These are phyloP conservation scores for Magnaporthiopsis incrustans DNA, from an alignment of 2,329 filamentous ascomycete genomes.

Conservation along the genomic window DNA sequence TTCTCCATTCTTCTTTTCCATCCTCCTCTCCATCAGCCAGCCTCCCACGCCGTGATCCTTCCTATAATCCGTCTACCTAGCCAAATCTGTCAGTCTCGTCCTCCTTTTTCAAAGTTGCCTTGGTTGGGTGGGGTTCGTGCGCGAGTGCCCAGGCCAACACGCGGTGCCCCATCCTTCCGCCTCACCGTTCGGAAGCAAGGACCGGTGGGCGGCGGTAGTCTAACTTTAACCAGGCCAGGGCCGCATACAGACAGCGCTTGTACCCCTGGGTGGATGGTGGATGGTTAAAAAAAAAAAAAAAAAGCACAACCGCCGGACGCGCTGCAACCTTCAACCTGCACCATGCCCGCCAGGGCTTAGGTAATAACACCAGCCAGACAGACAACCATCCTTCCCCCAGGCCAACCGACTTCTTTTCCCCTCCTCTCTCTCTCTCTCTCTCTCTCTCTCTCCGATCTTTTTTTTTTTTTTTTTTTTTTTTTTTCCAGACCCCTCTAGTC, in stretches of 20 bases:
- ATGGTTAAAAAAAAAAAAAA: no score
- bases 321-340: background rate
- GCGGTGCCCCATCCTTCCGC: no score
- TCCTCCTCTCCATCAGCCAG: background rate
- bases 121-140: background rate
- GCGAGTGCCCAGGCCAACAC: background rate
- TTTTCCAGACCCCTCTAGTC: background rate
- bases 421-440: no score
- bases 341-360: background rate
- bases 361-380: background rate
- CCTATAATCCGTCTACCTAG: no score
- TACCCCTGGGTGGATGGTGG: no score
- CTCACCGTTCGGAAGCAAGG: background rate
- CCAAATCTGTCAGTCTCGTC: background rate
- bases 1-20: background rate
- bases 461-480: background rate
- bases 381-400: background rate
- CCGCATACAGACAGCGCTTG: no score
- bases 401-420: background rate
- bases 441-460: background rate
- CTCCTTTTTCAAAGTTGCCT: background rate
- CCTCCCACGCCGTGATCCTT: no score
- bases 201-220: no score
- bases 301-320: background rate
- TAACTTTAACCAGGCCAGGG: no score